Base-by-base conservation (phyloP, 768 basidiomycete species). In the Boletus patriciae region DNA sequence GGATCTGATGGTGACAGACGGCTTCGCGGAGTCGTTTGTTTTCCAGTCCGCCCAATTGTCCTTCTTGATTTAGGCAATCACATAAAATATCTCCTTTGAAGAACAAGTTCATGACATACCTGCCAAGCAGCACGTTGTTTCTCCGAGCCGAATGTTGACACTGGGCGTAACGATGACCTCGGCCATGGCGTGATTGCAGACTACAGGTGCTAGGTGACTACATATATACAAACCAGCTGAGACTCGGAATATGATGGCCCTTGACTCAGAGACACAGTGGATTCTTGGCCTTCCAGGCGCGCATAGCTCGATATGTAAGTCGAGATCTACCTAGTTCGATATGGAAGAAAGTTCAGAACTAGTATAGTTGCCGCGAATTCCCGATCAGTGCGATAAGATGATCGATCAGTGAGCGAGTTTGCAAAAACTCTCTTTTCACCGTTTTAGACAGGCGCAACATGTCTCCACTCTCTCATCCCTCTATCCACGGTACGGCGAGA, bases 401-500 rank as follows among this genome's bases (percentile, higher is more conserved):
- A 51, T 53, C 52, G 9, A 31, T 36, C 34, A 36, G 34, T 36
- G 34, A 34, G 31, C 43, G n/a, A 29, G 29, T 29, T 29, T 29
- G 11, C 10, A 31, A 25, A n/a, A 31, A 31, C 31, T 31, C 31
- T 31, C 31, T 2, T 31, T 31, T 11, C 11, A 12, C 31, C 25
- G 25, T 25, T 31, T 31, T 47, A 8, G 13, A 43, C 55, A 43
- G 15, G 6, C 18, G 13, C 21, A 53, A 78, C 23, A 85, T 85
- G 83, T 74, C 81, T n/a, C 76, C 78, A 31, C 76, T 85, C 61
- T 72, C 79, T 48, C 84, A 86, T 62, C 79, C 82, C 59, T 73
- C 80, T n/a, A 79, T 85, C 60, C 74, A 76, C 65, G 83, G 83
- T 79, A 61, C 62, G 47, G 12, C 16, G 43, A 45, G 13, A 42